Evolutionary conservation across 176 grass and related monocot genomes (phyloP).

Genomic region (Rhynchospora pubera): DNA sequence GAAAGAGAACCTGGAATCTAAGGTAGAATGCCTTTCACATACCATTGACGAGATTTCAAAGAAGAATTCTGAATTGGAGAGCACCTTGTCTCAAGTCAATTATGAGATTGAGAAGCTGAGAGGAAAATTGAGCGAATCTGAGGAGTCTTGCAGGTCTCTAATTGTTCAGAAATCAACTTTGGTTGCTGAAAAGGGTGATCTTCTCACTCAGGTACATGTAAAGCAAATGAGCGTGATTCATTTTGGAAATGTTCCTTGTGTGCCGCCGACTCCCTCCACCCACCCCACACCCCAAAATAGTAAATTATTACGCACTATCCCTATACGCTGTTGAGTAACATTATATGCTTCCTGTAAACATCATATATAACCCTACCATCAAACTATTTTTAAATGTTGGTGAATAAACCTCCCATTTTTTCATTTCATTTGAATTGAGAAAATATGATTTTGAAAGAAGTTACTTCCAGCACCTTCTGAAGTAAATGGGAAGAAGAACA

Average conservation of each 20-base stretch:
- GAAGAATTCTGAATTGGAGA: constrained; percentile 22
- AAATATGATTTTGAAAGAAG: too few species aligned
- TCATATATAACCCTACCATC: not conserved
- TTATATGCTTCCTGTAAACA: not conserved
- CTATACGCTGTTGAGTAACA: not conserved
- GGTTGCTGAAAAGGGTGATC: constrained; percentile 48
- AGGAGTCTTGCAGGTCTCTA: constrained; percentile 11
- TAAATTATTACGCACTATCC: not conserved
- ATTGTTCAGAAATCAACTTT: constrained; percentile 9
- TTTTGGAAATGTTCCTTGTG: not conserved
- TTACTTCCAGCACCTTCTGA: not conserved
- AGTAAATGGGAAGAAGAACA: not conserved
- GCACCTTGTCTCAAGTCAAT: constrained; percentile 7
- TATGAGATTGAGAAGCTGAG: constrained; percentile 5
- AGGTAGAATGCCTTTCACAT: constrained; percentile 47
- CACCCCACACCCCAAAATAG: not conserved
- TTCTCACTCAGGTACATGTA: constrained; percentile 50
- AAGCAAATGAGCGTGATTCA: not conserved
- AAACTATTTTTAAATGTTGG: not conserved
- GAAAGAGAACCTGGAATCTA: constrained; percentile 50
- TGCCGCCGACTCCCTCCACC: not conserved
- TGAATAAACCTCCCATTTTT: not conserved
- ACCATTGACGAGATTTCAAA: constrained; percentile 22
- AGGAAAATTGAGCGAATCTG: constrained; percentile 19
- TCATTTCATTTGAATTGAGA: not conserved